These are phyloP conservation scores for maize (Zea mays) DNA, from an alignment of 176 grass and related monocot genomes.

Conservation along the genomic window DNA sequence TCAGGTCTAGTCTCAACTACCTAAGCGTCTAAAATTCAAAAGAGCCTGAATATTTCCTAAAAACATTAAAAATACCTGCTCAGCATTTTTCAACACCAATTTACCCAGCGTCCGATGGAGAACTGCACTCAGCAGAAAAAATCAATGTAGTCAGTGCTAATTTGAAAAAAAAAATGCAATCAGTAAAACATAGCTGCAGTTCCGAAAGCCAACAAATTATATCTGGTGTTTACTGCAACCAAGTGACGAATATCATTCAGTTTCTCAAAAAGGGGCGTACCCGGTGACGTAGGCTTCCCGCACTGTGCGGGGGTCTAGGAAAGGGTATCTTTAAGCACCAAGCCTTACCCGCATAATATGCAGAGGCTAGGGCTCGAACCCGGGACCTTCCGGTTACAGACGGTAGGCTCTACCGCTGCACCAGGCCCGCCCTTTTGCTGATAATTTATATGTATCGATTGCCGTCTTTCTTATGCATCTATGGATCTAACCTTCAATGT, in stretches of 20 bases:
- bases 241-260: background rate
- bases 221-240: background rate
- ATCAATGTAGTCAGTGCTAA: background rate
- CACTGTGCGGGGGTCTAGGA: no score
- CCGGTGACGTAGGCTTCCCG: no score
- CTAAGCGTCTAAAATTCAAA: slow-evolving; percentile 14
- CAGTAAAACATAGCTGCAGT: background rate
- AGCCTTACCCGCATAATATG: no score
- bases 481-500: background rate
- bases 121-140: slow-evolving; percentile 49
- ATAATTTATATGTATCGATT: background rate
- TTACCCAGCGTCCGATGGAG: slow-evolving; percentile 65
- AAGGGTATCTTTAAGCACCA: no score
- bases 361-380: no score
- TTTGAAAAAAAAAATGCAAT: background rate
- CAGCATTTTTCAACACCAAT: slow-evolving; percentile 84
- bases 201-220: background rate
- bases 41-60: background rate
- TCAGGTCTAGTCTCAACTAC: background rate
- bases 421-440: no score
- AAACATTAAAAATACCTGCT: slow-evolving; percentile 52
- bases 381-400: no score
- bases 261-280: background rate
- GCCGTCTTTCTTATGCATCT: background rate
- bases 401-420: no score